A percentile compares a stretch with the other conserved stretches of the same genome.
These are phyloP conservation scores for Candida krabiensis DNA, from an alignment of 805 yeast species.

Conservation along the genomic window DNA sequence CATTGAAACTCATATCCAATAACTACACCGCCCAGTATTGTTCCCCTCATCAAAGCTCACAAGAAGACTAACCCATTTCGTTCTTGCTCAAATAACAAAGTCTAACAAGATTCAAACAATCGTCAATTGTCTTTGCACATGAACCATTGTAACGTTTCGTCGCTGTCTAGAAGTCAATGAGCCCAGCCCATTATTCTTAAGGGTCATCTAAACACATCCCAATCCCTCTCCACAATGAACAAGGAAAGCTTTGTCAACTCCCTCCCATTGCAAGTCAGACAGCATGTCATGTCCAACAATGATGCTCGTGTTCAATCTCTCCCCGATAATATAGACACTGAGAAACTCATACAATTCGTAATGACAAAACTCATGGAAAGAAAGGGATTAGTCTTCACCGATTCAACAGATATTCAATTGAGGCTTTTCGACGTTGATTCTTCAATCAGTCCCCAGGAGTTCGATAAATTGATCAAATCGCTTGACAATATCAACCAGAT, in stretches of 20 bases:
- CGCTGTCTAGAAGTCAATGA: too few relatives aligned
- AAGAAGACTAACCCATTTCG: too few relatives aligned
- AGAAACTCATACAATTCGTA: neutral
- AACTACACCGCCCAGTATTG: too few relatives aligned
- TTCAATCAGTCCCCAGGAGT: conserved; percentile 23
- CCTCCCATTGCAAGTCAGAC: conserved; percentile 6
- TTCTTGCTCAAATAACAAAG: too few relatives aligned
- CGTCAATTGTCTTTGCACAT: too few relatives aligned
- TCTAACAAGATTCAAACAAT: too few relatives aligned
- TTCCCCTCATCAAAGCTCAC: too few relatives aligned
- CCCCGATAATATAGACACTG: neutral
- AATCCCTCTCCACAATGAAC: too few relatives aligned
- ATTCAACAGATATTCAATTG: conserved; percentile 26
- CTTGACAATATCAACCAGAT: conserved; percentile 20
- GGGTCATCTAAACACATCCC: too few relatives aligned
- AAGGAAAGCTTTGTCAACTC: conserved; percentile 7
- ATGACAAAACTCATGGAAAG: conserved; percentile 14
- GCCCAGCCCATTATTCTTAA: too few relatives aligned
- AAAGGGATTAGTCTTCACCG: conserved; percentile 29
- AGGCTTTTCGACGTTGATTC: conserved; percentile 31
- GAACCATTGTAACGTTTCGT: too few relatives aligned
- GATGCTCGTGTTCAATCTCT: conserved; percentile 3
- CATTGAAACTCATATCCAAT: too few relatives aligned
- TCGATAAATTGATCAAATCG: conserved; percentile 16
- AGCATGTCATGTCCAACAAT: neutral